Evolutionary conservation across 441 rosid genomes (phyloP), one percentile per base, ranked within the genome.

Genomic region (Eutrema salsugineum): DNA sequence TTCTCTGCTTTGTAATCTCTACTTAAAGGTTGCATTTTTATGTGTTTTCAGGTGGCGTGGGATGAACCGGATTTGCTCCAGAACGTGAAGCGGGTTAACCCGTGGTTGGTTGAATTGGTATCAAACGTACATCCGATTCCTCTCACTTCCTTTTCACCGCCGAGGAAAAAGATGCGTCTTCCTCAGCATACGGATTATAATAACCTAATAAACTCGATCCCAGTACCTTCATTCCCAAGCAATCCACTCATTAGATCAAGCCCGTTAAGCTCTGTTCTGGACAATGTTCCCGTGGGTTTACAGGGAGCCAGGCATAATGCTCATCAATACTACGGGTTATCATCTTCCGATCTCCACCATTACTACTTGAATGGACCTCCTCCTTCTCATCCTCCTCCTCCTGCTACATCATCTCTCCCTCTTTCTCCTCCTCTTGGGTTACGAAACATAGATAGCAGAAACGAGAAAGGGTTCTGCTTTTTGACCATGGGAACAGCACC

Each of bases 241-340:
- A 88, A 86, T 71, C 86, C 79, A 14, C 84, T 79, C 14, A 75
- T 83, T 70, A 78, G 79, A 20, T 83, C 86, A 82, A 87, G 86
- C 82, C 87, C 88, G 63, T 77, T 88, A 54, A 75, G 87, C 84
- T 83, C 85, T 77, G 80, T 89, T 81, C 84, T 91, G 71, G 91
- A 88, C 65, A 89, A 83, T 70, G 83, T 87, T 87, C 93, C 99
- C 88, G 92, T 87, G 85, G 93, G 99, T 88, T 89, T 95, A 93
- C 99, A 95, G 99, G 99, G 98, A 95, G 96, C 98, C 99, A 95
- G 99, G 99, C 99, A 95, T 75, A 68, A 63, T 81, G 86, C 92
- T 74, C 93, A 86, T 72, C 94, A 86, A 67, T 86, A 81, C 73
- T 89, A 81, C 70, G 95, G 88, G 81, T 63, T 82, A 81, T 80